phyloP scores from a whole-genome alignment of 441 rosid genomes.

The Macaranga tanarius region DNA sequence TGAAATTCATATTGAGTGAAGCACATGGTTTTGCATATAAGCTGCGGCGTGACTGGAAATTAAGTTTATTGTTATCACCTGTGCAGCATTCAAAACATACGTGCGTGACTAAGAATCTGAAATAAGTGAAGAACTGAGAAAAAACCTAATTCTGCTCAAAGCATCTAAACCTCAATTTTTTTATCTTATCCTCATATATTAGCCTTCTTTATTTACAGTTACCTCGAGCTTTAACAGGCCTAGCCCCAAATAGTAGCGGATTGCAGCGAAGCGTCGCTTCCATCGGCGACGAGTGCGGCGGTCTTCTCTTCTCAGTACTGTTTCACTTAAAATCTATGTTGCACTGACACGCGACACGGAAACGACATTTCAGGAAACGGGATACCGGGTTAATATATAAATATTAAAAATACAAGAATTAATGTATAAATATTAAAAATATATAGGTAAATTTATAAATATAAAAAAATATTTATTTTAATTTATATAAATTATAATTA shows the following conservation, averaged over 20 bases:
- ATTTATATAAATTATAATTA: too few species aligned
- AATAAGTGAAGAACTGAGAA: not conserved
- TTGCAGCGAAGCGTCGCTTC: constrained; percentile 40
- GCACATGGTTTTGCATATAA: constrained; percentile 22
- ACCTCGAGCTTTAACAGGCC: constrained; percentile 34
- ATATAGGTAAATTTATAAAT: too few species aligned
- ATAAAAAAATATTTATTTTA: too few species aligned
- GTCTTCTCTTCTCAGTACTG: not conserved
- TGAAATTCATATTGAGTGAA: constrained; percentile 30
- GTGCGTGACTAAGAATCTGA: not conserved
- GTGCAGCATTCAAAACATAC: constrained; percentile 10
- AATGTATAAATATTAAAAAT: too few species aligned
- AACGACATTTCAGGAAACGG: too few species aligned
- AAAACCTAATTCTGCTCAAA: not conserved
- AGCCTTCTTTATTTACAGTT: constrained; percentile 6
- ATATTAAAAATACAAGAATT: too few species aligned
- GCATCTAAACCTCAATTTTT: not conserved
- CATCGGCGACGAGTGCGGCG: constrained; percentile 30
- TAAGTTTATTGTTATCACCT: constrained; percentile 32
- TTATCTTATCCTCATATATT: not conserved
- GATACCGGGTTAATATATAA: too few species aligned
- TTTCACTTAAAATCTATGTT: too few species aligned
- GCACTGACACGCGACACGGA: too few species aligned
- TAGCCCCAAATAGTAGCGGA: constrained; percentile 21
- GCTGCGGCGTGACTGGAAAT: constrained; percentile 23